Conservation (phyloP, 2,329 filamentous ascomycete genomes). For the Penicillium palitans region DNA sequence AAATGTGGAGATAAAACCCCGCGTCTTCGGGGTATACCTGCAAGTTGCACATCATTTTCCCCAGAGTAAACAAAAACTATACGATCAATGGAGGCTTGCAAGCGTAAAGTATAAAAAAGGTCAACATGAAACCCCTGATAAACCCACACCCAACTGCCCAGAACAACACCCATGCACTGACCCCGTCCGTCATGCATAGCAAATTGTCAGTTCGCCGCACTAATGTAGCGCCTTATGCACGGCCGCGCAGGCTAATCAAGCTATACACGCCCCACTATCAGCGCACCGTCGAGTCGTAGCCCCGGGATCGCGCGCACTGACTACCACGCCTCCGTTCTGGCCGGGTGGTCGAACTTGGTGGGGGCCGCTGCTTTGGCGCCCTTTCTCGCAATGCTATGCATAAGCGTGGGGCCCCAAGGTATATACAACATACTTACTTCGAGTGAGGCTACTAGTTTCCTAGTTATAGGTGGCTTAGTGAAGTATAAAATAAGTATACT, state of each 20-base stretch:
- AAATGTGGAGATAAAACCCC: neutral
- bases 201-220: constrained; percentile 28
- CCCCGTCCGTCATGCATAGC: constrained; percentile 19
- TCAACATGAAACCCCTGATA: constrained; percentile 18
- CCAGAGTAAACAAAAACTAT: neutral
- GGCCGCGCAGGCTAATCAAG: constrained; percentile 16
- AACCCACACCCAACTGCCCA: neutral
- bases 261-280: constrained; percentile 19
- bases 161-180: constrained; percentile 8
- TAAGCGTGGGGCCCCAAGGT: constrained; percentile 17
- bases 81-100: neutral
- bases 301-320: constrained; percentile 24
- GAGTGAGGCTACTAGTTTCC: neutral
- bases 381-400: constrained; percentile 24
- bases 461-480: neutral
- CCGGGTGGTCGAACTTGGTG: neutral
- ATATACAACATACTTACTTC: constrained; percentile 2
- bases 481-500: neutral
- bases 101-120: neutral
- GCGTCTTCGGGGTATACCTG: constrained; percentile 11
- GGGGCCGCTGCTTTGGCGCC: neutral
- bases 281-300: constrained; percentile 18
- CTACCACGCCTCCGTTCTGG: constrained; percentile 19
- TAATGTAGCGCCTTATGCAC: constrained; percentile 22
- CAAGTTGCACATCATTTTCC: constrained; percentile 11